Evolutionary conservation across 1,139 yeast species (phyloP), one percentile per base, ranked within the genome.

Genomic region (Meyerozyma elateridarum): DNA sequence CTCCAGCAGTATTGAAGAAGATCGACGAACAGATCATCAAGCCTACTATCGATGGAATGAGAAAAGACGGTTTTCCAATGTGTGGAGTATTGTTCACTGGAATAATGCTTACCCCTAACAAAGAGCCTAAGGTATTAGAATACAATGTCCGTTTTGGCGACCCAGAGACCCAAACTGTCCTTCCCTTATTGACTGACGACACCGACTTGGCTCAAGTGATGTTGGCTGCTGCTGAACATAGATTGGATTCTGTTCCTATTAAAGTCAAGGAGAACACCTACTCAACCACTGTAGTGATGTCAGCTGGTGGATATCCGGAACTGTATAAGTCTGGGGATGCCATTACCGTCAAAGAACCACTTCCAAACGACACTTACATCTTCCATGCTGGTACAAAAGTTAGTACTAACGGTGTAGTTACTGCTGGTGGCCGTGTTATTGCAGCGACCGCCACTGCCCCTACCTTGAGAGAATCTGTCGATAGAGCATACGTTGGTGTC

Each of bases 131-230:
- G 64, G 96, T 89, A 8, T 73, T 93, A 51, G 99, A 93, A 62
- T 93, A 93, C 64, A 93, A 93, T 48, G 96, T 91, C 34, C 79
- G 99, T 62, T 93, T 93, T 48, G 99, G 99, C 40, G 99, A 93
- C 59, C 99, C 99, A 45, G 99, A 93, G 64, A 91, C 97, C 25
- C 98, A 93, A 65, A 85, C 96, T 4, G 95, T 91, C 20, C 70
- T 93, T 52, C 96, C 96, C 11, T 71, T 93, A 51, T 69, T 93
- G 43, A 61, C 80, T 13, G 77, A 79, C 25, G 89, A 85, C 39
- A 82, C 95, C 15, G 98, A 93, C 61, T 72, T 93, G 51, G 94
- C 96, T 26, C 87, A 88, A 57, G 80, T 91, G 29, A 77, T 93
- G 75, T 64, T 89, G 40, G 98, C 97, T 31, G 84, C 95, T 46